Percentiles rank a stretch among this genome's conserved stretches.
phyloP scores from a whole-genome alignment of 2,329 filamentous ascomycete species.

The Fusarium sp. region DNA sequence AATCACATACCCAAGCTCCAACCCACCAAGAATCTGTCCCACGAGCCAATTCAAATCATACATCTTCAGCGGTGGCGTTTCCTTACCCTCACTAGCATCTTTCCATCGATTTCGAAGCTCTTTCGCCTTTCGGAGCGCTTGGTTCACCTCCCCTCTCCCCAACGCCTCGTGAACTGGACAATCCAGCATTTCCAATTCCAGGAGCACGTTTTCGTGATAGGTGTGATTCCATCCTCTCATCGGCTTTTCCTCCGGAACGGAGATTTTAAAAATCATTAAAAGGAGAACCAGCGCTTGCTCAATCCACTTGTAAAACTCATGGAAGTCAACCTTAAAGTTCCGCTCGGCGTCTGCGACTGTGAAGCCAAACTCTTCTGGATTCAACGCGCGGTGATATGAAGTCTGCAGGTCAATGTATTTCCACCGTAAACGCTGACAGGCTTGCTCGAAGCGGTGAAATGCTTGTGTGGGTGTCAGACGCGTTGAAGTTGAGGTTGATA shows the following conservation, averaged over 20 bases:
- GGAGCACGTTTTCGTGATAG: conserved; percentile 79
- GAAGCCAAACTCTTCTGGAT: conserved; percentile 54
- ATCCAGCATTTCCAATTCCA: conserved; percentile 67
- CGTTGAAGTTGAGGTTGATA: conserved; percentile 16
- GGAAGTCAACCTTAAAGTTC: conserved; percentile 84
- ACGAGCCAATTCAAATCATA: conserved; percentile 74
- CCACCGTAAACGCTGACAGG: conserved; percentile 72
- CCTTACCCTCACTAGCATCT: conserved; percentile 66
- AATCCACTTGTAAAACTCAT: conserved; percentile 80
- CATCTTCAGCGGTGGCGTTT: conserved; percentile 63
- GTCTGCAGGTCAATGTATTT: conserved; percentile 71
- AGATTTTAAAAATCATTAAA: conserved; percentile 72
- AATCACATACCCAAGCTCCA: conserved; percentile 69
- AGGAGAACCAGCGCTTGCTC: conserved; percentile 78
- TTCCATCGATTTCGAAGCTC: conserved; percentile 81
- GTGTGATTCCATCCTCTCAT: conserved; percentile 57
- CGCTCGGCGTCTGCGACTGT: conserved; percentile 65
- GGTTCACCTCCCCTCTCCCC: conserved; percentile 66
- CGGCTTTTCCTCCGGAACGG: conserved; percentile 54
- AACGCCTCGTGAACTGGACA: conserved; percentile 70
- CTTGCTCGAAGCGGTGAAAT: conserved; percentile 70
- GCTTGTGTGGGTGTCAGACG: conserved; percentile 56
- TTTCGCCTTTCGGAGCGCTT: conserved; percentile 75
- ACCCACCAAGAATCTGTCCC: conserved; percentile 66
- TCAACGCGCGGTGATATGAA: conserved; percentile 66